A percentile compares a stretch with the other conserved stretches of the same genome.
phyloP scores from a whole-genome alignment of 352 stramenopile genomes.

The Globisporangium radiosum region DNA sequence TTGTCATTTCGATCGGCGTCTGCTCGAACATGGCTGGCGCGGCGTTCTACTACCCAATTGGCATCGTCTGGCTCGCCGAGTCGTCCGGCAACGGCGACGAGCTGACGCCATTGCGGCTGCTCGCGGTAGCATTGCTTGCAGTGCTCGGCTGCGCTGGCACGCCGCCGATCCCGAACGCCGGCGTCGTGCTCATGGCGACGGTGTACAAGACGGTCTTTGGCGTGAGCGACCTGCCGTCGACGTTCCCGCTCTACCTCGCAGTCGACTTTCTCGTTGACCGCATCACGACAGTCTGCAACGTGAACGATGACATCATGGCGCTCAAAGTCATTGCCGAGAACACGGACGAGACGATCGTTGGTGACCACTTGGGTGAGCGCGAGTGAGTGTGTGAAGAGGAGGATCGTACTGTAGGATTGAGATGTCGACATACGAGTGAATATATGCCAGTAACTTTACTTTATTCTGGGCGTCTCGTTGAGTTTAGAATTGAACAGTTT shows the following conservation, averaged over 20 bases:
- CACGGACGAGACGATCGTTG: constrained; percentile 60
- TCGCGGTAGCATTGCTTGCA: constrained; percentile 49
- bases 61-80: constrained; percentile 53
- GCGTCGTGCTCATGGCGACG: constrained; percentile 49
- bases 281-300: constrained; percentile 62
- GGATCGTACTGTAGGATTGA: too few species aligned
- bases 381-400: constrained; percentile 5
- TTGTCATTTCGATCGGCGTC: constrained; percentile 66
- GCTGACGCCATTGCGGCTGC: constrained; percentile 34
- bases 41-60: constrained; percentile 60
- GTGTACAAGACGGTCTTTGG: constrained; percentile 63
- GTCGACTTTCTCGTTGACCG: constrained; percentile 66
- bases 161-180: constrained; percentile 41
- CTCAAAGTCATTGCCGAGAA: constrained; percentile 70
- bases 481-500: too few species aligned
- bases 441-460: too few species aligned
- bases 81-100: constrained; percentile 47
- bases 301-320: constrained; percentile 77
- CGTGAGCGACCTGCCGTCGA: constrained; percentile 32
- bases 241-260: constrained; percentile 49
- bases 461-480: too few species aligned
- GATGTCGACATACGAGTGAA: too few species aligned
- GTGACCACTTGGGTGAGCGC: constrained; percentile 44
- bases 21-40: constrained; percentile 49
- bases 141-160: constrained; percentile 46